Percentiles rank a stretch among this genome's conserved stretches.
These are phyloP conservation scores for Lasiodiplodia gonubiensis DNA, from an alignment of 2,329 filamentous ascomycete species.

Conservation along the genomic window DNA sequence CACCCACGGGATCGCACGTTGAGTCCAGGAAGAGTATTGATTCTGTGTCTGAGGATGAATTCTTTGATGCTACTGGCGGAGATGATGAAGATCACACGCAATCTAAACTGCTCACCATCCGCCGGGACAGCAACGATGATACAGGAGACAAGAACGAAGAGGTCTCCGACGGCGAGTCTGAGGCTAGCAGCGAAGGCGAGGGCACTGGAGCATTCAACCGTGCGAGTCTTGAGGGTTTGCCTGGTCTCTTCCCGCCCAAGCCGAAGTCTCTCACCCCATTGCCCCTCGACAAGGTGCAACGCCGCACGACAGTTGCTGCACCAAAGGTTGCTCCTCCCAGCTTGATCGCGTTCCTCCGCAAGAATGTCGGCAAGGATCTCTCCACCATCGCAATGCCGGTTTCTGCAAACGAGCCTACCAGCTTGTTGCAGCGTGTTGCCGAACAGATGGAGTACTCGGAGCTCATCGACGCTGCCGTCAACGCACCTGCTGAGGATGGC, in stretches of 20 bases:
- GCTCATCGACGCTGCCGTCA: conserved; percentile 72
- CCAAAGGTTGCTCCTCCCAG: conserved; percentile 84
- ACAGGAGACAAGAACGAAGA: conserved; percentile 60
- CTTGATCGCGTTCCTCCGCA: conserved; percentile 90
- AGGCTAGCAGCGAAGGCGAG: conserved; percentile 66
- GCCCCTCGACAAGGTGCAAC: conserved; percentile 71
- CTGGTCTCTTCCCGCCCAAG: conserved; percentile 71
- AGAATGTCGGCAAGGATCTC: conserved; percentile 97
- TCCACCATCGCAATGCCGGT: conserved; percentile 98
- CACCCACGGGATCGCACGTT: conserved; percentile 54
- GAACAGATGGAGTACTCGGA: conserved; percentile 92
- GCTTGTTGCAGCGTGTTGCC: conserved; percentile 83
- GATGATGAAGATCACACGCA: conserved; percentile 35
- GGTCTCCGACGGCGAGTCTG: conserved; percentile 61
- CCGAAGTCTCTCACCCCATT: conserved; percentile 79
- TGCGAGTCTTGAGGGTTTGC: conserved; percentile 41
- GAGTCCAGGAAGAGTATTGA: conserved; percentile 73
- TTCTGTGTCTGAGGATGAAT: conserved; percentile 82
- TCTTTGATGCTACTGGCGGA: conserved; percentile 85
- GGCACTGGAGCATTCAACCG: conserved; percentile 50
- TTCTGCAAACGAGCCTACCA: conserved; percentile 91
- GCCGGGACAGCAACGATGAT: conserved; percentile 70
- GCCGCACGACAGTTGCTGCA: conserved; percentile 73
- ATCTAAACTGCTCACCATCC: conserved; percentile 77
- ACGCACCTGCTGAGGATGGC: conserved; percentile 58